phyloP scores from a whole-genome alignment of 768 basidiomycete species.

The Agaricus blazei region DNA sequence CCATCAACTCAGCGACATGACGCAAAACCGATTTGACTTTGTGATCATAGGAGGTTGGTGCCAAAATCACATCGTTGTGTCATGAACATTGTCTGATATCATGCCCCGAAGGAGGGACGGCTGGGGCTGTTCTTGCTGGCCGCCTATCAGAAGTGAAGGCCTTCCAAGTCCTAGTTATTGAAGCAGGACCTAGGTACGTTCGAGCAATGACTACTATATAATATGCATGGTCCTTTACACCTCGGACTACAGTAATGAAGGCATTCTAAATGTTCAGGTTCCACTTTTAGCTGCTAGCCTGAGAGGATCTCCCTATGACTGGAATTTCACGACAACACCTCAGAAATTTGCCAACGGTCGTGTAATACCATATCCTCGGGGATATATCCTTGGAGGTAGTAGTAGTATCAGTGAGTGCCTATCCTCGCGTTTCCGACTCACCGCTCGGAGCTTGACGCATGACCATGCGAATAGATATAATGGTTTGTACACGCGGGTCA shows the following conservation, averaged over 20 bases:
- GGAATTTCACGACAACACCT: conserved; percentile 25
- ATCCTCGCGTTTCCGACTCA: background rate
- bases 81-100: too few relatives aligned
- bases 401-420: conserved; percentile 18
- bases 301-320: conserved; percentile 18
- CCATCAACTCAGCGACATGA: too few relatives aligned
- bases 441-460: background rate
- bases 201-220: background rate
- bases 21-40: too few relatives aligned
- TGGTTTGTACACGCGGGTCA: conserved; percentile 28
- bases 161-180: too few relatives aligned
- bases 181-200: too few relatives aligned
- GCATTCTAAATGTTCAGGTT: conserved; percentile 15
- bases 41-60: too few relatives aligned
- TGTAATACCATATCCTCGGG: conserved; percentile 16
- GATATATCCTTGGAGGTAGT: conserved; percentile 25
- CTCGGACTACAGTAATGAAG: too few relatives aligned
- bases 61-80: too few relatives aligned
- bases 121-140: too few relatives aligned
- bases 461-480: conserved; percentile 17
- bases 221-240: too few relatives aligned
- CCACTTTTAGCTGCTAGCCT: conserved; percentile 16
- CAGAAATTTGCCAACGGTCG: conserved; percentile 20
- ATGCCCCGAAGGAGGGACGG: too few relatives aligned
- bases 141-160: too few relatives aligned